phyloP scores from a whole-genome alignment of 306 rosid species.

The Quercus rubra region DNA sequence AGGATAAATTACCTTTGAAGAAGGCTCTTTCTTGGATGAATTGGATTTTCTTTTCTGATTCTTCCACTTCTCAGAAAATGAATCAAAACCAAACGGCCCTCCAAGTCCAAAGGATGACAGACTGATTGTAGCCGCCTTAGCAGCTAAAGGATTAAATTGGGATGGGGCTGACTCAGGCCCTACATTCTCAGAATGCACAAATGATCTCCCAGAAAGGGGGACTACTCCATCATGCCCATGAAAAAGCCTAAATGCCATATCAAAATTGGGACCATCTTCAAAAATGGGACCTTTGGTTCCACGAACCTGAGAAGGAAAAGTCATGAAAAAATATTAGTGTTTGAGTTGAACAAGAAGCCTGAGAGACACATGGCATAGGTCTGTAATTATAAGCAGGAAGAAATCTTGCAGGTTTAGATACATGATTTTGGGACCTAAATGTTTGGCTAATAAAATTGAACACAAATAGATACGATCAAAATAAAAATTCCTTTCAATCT shows the following conservation, averaged over 20 bases:
- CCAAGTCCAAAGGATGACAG: constrained; percentile 93
- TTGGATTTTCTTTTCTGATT: constrained; percentile 68
- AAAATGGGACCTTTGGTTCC: constrained; percentile 94
- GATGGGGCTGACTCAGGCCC: constrained; percentile 44
- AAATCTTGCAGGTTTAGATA: not conserved
- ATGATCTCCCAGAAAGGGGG: constrained; percentile 73
- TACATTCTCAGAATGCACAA: constrained; percentile 44
- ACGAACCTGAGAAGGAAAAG: constrained; percentile 49
- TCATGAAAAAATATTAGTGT: not conserved
- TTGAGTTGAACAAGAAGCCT: constrained; percentile 5
- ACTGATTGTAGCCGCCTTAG: constrained; percentile 96
- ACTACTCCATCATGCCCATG: constrained; percentile 97
- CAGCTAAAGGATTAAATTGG: constrained; percentile 91
- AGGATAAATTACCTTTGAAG: constrained; percentile 60
- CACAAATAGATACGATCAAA: not conserved
- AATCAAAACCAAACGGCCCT: constrained; percentile 81
- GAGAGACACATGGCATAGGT: not conserved
- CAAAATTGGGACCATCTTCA: constrained; percentile 98
- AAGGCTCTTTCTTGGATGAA: constrained; percentile 66
- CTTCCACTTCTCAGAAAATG: constrained; percentile 75
- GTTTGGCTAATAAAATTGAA: not conserved
- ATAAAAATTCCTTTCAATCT: not conserved
- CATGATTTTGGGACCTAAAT: constrained; percentile 5
- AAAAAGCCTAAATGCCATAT: constrained; percentile 88
- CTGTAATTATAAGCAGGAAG: not conserved